A percentile compares a stretch with the other conserved stretches of the same genome.
These are phyloP conservation scores for Pilobolus umbonatus DNA, from an alignment of 192 early-diverging fungal species.

Conservation along the genomic window DNA sequence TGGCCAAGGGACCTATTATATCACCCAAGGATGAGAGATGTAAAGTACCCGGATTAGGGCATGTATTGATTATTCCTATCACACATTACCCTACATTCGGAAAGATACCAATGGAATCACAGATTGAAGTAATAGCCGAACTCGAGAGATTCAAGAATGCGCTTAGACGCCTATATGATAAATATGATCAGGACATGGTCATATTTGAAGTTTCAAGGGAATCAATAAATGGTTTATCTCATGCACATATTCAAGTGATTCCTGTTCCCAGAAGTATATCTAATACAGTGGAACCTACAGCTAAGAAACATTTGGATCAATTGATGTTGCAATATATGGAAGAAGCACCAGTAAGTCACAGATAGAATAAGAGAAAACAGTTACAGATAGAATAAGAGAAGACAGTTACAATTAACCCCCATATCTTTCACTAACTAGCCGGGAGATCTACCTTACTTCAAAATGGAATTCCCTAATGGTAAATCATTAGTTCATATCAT, in stretches of 20 bases:
- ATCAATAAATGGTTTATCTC: conserved; percentile 36
- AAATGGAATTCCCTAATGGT: conserved; percentile 53
- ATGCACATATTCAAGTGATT: conserved; percentile 68
- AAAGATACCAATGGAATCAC: conserved; percentile 35
- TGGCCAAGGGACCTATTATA: conserved; percentile 85
- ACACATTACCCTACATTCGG: conserved; percentile 45
- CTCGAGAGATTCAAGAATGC: conserved; percentile 53
- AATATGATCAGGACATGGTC: conserved; percentile 62
- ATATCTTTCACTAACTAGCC: neutral
- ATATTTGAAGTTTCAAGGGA: conserved; percentile 70
- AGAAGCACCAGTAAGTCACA: conserved; percentile 29
- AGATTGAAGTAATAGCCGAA: conserved; percentile 39
- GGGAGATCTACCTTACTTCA: conserved; percentile 38
- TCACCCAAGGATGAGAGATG: conserved; percentile 19
- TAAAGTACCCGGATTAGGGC: conserved; percentile 71
- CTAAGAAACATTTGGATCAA: conserved; percentile 39
- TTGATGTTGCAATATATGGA: conserved; percentile 37
- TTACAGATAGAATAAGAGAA: neutral
- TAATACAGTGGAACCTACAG: conserved; percentile 32
- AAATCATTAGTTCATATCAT: conserved; percentile 41
- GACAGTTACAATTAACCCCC: neutral
- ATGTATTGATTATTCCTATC: conserved; percentile 65
- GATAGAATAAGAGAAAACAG: neutral
- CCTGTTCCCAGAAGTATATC: conserved; percentile 47
- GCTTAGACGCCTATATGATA: conserved; percentile 47